phyloP scores from a whole-genome alignment of 177 flowering plant genomes.

The Vitis hybrid region DNA sequence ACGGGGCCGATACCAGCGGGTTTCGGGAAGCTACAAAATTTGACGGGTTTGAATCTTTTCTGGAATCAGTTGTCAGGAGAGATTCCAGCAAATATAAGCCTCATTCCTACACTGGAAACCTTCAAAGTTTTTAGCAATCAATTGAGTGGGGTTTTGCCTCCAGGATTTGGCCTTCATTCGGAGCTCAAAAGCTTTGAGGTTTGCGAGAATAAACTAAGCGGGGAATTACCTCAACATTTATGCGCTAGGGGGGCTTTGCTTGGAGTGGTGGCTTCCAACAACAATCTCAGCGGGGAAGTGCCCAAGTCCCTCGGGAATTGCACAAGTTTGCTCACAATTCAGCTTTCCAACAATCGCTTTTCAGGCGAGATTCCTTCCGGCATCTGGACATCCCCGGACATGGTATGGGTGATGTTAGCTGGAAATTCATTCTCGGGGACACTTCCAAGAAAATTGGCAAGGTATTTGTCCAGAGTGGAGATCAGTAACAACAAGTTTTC shows the following conservation, averaged over 20 bases:
- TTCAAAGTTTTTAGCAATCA: conserved; percentile 32
- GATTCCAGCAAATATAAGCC: conserved; percentile 31
- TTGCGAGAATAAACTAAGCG: conserved; percentile 36
- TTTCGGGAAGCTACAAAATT: conserved; percentile 27
- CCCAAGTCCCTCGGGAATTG: too few relatives aligned
- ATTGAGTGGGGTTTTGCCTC: conserved; percentile 35
- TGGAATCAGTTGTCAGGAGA: conserved; percentile 34
- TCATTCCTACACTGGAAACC: conserved; percentile 23
- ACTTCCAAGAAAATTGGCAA: too few relatives aligned
- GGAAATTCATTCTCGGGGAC: too few relatives aligned
- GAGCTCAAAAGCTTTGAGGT: conserved; percentile 34
- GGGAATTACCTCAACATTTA: conserved; percentile 42
- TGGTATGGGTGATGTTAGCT: too few relatives aligned
- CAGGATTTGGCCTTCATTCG: conserved; percentile 38
- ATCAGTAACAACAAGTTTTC: too few relatives aligned
- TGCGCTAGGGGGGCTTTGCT: conserved; percentile 31
- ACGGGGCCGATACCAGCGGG: conserved; percentile 39
- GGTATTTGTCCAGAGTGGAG: too few relatives aligned
- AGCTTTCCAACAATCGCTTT: too few relatives aligned
- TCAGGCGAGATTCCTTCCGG: too few relatives aligned
- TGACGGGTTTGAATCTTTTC: conserved; percentile 24
- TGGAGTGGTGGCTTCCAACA: conserved; percentile 35
- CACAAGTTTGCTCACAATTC: too few relatives aligned
- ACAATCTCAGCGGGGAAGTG: too few relatives aligned
- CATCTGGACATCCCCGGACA: too few relatives aligned